Percentiles rank a stretch among this genome's conserved stretches.
phyloP scores from a whole-genome alignment of 306 rosid genomes.

The Inga oerstediana region DNA sequence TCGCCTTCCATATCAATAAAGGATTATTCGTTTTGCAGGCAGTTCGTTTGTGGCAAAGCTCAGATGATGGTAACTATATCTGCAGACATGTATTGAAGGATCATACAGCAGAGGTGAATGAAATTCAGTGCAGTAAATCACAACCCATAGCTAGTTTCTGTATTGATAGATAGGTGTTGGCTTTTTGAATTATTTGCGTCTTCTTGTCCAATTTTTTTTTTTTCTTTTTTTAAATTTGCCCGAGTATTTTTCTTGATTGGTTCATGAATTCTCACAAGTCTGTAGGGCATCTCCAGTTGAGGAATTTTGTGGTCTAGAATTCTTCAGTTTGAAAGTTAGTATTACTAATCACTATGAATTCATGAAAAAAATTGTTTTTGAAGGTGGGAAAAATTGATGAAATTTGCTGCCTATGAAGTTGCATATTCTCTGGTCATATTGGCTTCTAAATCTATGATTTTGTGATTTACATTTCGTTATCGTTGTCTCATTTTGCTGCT shows the following conservation, averaged over 20 bases:
- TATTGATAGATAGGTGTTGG: not conserved
- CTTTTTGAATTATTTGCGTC: not conserved
- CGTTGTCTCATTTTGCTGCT: not conserved
- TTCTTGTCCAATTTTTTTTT: not conserved
- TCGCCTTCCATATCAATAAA: not conserved
- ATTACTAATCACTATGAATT: not conserved
- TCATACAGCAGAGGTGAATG: slow-evolving; percentile 85
- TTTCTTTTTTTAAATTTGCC: not conserved
- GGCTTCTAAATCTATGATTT: not conserved
- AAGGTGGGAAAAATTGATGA: not conserved
- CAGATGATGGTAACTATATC: slow-evolving; percentile 78
- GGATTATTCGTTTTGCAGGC: slow-evolving; percentile 57
- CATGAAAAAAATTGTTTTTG: not conserved
- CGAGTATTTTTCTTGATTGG: not conserved
- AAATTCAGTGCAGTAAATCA: slow-evolving; percentile 15
- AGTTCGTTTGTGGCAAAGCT: slow-evolving; percentile 89
- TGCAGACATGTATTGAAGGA: slow-evolving; percentile 81
- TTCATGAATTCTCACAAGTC: not conserved
- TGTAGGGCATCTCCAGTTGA: not conserved
- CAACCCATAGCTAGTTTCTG: not conserved
- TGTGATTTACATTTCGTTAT: not conserved
- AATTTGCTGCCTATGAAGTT: not conserved
- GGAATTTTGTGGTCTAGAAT: not conserved
- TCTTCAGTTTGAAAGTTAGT: not conserved
- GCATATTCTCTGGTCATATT: not conserved